Evolutionary conservation across 306 rosid species (phyloP).

Genomic region (Rosa chinensis): DNA sequence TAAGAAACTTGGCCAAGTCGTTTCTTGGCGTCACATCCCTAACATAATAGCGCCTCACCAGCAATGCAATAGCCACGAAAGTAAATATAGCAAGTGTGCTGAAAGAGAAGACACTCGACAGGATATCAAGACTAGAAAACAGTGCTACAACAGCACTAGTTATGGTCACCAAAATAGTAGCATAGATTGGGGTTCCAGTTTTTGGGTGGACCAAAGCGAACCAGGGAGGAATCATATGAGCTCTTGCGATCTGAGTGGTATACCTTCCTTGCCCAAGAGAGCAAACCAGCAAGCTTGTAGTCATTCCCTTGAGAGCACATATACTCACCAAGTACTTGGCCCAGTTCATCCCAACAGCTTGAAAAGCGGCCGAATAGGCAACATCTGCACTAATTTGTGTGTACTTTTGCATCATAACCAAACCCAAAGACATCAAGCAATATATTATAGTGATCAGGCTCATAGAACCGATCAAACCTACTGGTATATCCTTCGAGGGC

Average conservation of each 20-base stretch:
- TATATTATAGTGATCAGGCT: slow-evolving; percentile 56
- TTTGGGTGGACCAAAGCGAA: slow-evolving; percentile 79
- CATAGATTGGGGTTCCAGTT: slow-evolving; percentile 82
- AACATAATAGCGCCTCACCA: slow-evolving; percentile 65
- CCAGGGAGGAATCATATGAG: slow-evolving; percentile 88
- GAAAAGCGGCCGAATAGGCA: slow-evolving; percentile 75
- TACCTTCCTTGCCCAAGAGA: slow-evolving; percentile 87
- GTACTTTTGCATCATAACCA: slow-evolving; percentile 57
- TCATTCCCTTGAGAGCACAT: slow-evolving; percentile 94
- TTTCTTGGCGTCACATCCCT: slow-evolving; percentile 41
- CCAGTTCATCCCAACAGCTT: slow-evolving; percentile 71
- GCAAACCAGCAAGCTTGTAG: slow-evolving; percentile 83
- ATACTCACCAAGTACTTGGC: slow-evolving; percentile 70
- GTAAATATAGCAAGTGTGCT: slow-evolving; percentile 78
- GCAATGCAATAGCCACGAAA: slow-evolving; percentile 78
- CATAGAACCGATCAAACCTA: slow-evolving; percentile 79
- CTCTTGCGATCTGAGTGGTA: slow-evolving; percentile 82
- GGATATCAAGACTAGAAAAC: slow-evolving; percentile 75
- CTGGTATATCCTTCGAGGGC: slow-evolving; percentile 79
- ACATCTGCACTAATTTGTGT: slow-evolving; percentile 49
- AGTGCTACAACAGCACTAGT: slow-evolving; percentile 60
- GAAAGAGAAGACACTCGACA: slow-evolving; percentile 76
- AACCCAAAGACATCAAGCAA: slow-evolving; percentile 71
- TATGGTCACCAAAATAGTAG: slow-evolving; percentile 64
- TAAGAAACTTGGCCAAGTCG: slow-evolving; percentile 41